Conservation (phyloP, 306 rosid species). For the Geum urbanum region DNA sequence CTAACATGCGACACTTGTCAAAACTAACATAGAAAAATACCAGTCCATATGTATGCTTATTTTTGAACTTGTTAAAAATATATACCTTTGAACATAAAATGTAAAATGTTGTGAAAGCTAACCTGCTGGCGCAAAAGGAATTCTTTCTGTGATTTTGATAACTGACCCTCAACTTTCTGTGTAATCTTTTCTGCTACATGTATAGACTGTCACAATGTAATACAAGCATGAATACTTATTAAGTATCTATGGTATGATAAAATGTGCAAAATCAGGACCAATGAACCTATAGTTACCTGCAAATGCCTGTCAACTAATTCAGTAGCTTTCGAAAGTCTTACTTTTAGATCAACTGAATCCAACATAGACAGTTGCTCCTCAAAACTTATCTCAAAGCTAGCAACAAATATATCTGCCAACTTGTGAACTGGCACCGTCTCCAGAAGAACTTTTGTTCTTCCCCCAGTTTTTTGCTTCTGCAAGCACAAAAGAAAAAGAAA, state of each 20-base stretch:
- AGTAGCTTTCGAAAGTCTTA: conserved; percentile 93
- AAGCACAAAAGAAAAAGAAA: conserved; percentile 29
- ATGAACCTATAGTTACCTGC: conserved; percentile 50
- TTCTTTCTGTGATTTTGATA: conserved; percentile 96
- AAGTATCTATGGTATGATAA: conserved; percentile 10
- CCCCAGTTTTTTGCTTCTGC: conserved; percentile 95
- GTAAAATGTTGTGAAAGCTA: background rate
- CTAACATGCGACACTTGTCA: too few relatives aligned
- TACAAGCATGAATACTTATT: conserved; percentile 26
- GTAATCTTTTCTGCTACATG: conserved; percentile 99
- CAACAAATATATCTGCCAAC: conserved; percentile 97
- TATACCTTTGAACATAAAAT: background rate
- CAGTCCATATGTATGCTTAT: background rate
- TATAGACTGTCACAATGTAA: conserved; percentile 66
- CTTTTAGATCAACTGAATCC: conserved; percentile 91
- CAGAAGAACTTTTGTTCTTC: conserved; percentile 89
- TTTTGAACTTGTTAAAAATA: background rate
- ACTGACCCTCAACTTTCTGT: conserved; percentile 95
- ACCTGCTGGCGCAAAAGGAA: conserved; percentile 99
- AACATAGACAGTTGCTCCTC: conserved; percentile 90
- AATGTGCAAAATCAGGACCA: conserved; percentile 3
- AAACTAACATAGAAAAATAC: background rate
- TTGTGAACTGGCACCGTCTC: conserved; percentile 98
- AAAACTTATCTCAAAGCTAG: conserved; percentile 97
- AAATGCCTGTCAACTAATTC: conserved; percentile 96